These are phyloP conservation scores for Talaromyces amestolkiae DNA, from an alignment of 2,329 filamentous ascomycete species.

Conservation along the genomic window DNA sequence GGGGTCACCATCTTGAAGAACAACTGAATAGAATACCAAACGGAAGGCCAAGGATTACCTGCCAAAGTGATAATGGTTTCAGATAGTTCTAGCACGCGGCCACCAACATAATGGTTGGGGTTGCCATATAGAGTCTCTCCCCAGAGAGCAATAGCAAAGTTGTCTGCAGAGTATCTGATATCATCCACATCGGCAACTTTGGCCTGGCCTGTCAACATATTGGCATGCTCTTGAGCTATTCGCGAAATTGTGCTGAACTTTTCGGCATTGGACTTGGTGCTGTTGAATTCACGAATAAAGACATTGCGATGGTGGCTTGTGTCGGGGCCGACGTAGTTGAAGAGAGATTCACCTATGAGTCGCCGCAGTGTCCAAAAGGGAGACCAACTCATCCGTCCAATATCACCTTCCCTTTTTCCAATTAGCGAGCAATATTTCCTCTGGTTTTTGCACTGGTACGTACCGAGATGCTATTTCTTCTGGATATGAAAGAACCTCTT, in stretches of 20 bases:
- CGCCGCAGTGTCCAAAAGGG: slow-evolving; percentile 11
- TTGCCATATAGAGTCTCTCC: slow-evolving; percentile 14
- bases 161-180: slow-evolving; percentile 14
- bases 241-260: slow-evolving; percentile 7
- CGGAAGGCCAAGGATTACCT: slow-evolving; percentile 13
- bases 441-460: not conserved
- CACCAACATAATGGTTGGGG: slow-evolving; percentile 4
- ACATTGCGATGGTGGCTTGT: slow-evolving; percentile 15
- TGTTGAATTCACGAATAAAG: slow-evolving; percentile 15
- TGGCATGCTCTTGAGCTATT: slow-evolving; percentile 8
- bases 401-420: slow-evolving; percentile 7
- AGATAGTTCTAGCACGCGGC: slow-evolving; percentile 4
- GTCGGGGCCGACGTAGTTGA: slow-evolving; percentile 13
- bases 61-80: slow-evolving; percentile 13
- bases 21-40: slow-evolving; percentile 55
- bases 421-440: not conserved
- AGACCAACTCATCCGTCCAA: slow-evolving; percentile 12
- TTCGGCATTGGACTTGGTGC: slow-evolving; percentile 10
- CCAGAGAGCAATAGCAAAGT: slow-evolving; percentile 16
- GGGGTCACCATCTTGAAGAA: slow-evolving; percentile 72
- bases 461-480: slow-evolving; percentile 14
- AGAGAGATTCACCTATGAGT: slow-evolving; percentile 12
- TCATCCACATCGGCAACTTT: slow-evolving; percentile 8
- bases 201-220: slow-evolving; percentile 4
- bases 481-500: slow-evolving; percentile 14